Evolutionary conservation across 2,329 filamentous ascomycete genomes (phyloP), one percentile per base, ranked within the genome.

Genomic region (Fusarium pilosicola): DNA sequence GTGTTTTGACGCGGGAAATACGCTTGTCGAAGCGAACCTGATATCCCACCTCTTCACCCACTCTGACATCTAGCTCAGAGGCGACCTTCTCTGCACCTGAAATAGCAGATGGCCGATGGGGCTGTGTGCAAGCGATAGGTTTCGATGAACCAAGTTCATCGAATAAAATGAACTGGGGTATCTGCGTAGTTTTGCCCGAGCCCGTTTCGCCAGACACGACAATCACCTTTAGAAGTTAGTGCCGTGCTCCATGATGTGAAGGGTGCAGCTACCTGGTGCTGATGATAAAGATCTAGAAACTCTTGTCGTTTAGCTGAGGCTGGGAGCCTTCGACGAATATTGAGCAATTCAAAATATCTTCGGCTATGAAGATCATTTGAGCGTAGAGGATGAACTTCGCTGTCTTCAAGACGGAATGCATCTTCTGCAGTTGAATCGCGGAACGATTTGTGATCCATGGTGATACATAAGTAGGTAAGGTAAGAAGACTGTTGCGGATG

Each of bases 31-130:
- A 91, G 81, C 96, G 93, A 79, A 97, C 94, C 77, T 91, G 90
- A 80, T 97, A 97, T n/a, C 95, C 95, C 42, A 97, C 94, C 79
- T 97, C 93, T 70, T 93, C 92, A 3, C 95, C 95, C 17, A 97
- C 83, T 79, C 93, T 93, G 52, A 93, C 91, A 2, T 92, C 94
- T 87, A 96, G 92, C 80, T 97, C 95, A 71, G 97, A 94, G 0
- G 94, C 93, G 6, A 97, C 95, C 85, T 95, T 93, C 44, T 92
- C 89, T n/a, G 95, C 95, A 34, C 97, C 94, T 76, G 91, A 94
- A 93, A 97, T 97, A 18, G 95, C 94, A 14, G 95, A 95, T 14
- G 97, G 94, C 84, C 95, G 90, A 74, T 94, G 90, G 9, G 95
- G 95, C 76, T 97, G 94, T 41, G 55, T 48, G 10, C 55, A 58